Evolutionary conservation across 257 asterid genomes (phyloP), one percentile per base, ranked within the genome.

Genomic region (Rubia yunnanensis): DNA sequence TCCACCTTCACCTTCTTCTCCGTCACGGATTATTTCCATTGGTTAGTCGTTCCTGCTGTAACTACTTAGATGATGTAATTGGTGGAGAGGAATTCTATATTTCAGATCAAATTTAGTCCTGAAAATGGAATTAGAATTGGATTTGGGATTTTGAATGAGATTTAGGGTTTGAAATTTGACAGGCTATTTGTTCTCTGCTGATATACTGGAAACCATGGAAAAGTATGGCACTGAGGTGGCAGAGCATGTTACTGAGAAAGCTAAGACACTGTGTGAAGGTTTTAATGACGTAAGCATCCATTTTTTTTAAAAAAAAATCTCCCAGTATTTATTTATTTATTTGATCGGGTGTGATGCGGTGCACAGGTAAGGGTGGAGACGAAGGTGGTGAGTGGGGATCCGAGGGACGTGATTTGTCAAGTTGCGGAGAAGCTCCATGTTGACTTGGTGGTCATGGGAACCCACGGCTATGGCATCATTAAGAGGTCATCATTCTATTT

Each of bases 371-470:
- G 71, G 74, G 88, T 89, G 86, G 89, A 89, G 85, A 83, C 68
- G 23, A 53, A 61, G 77, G 78, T 76, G 70, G 89, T 83, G 69
- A 65, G 62, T 17, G 95, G 95, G 8, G 95, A 89, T 80, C 83
- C 94, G 26, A 85, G 96, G 84, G 96, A 89, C 70, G 85, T 82
- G 60, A 89, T 89, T 35, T 89, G 89, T 61, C 74, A 80, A 22
- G 81, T 64, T 57, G 94, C 89, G 0, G 84, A 83, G 66, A 80
- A 61, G 59, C 68, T 85, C 64, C 77, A 80, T 9, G 95, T 84
- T 66, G 95, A 86, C 66, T 31, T 85, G 68, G 77, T 89, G 31
- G 85, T 86, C 28, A 53, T 89, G 83, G 95, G 96, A 55, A 79
- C 81, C 66, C 96, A 75, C 69, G 95, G 94, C 39, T 80, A 88